Evolutionary conservation across 352 stramenopile species (phyloP), one percentile per base, ranked within the genome.

Genomic region (Phytophthora citrophthora): DNA sequence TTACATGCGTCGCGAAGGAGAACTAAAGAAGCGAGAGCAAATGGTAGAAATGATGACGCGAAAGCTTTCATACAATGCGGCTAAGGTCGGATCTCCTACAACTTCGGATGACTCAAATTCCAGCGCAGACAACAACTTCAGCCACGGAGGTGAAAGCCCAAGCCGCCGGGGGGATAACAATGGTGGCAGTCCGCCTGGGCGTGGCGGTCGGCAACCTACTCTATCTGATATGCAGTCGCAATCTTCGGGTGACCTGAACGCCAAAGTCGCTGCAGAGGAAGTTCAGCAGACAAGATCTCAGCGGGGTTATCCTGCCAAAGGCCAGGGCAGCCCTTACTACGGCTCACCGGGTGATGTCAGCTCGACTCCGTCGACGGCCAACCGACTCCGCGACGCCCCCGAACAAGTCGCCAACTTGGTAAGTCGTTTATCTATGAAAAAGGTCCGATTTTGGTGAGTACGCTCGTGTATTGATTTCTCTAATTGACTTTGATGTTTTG

Each of bases 21-120:
- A 93, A 62, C 55, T 95, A 24, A 93, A 93, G 63, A 94, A 93
- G 70, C 82, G 87, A 23, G 87, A 95, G 65, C 83, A 92, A 83
- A 91, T 94, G 64, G 54, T 91, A 31, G 87, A 95, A 38, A 80
- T 93, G 73, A 92, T 94, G 77, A 81, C 76, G 23, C 81, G 87
- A 13, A 93, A 91, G 72, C 46, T 89, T 20, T 75, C 78, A 45
- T 89, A 87, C 73, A 88, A 76, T 48, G 68, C 73, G 16, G 75
- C 70, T 36, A 90, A 91, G 62, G 69, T 81, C 7, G 77, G 70
- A 45, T 91, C 85, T 10, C 84, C 85, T 6, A 93, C 85, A 52
- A 90, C 79, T 4, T 91, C 84, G 8, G 83, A 93, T 49, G 85
- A 85, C 41, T 90, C 85, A 23, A 93, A 83, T 66, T 93, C 84